These are phyloP conservation scores for Rosa lucieae DNA, from an alignment of 306 rosid species.

Conservation along the genomic window DNA sequence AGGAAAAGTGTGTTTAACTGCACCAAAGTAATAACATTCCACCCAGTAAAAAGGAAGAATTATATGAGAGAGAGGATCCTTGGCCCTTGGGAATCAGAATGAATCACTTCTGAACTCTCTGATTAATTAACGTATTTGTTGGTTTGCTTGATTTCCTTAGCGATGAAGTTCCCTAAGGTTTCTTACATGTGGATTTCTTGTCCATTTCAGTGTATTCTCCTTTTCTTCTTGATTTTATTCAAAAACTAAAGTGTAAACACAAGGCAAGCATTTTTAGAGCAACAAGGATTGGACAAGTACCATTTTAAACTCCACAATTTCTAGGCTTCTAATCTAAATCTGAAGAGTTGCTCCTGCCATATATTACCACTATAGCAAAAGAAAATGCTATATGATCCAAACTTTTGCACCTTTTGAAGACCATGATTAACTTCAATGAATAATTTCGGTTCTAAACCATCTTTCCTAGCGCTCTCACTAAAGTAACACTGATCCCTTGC, in stretches of 20 bases:
- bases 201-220: not conserved
- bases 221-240: not conserved
- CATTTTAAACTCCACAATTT: not conserved
- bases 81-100: not conserved
- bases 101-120: not conserved
- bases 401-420: not conserved
- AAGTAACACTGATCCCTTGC: not conserved
- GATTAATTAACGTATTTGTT: not conserved
- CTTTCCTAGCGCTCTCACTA: not conserved
- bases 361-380: not conserved
- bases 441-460: not conserved
- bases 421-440: not conserved
- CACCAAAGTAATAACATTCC: not conserved
- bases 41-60: not conserved
- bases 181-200: not conserved
- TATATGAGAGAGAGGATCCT: not conserved
- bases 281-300: not conserved
- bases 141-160: not conserved
- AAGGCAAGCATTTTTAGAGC: not conserved
- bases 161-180: not conserved
- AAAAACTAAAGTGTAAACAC: conserved; percentile 1
- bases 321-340: not conserved
- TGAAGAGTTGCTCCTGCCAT: not conserved
- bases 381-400: not conserved
- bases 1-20: not conserved